Base-by-base conservation (phyloP, 345 rosid species). In the Hibiscus tridactylites region DNA sequence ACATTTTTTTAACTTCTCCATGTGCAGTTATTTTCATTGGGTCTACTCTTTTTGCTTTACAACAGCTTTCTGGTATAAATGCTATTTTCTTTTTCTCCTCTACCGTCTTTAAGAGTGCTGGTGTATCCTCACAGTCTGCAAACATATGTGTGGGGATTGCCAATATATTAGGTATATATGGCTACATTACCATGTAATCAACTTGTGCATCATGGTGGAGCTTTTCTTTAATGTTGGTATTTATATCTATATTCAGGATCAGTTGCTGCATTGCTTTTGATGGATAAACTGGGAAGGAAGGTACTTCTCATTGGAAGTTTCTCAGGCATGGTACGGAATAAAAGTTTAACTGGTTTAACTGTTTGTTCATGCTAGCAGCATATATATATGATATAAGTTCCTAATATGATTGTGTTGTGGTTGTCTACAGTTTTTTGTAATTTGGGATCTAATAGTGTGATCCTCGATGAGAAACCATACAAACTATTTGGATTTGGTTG, bases 1-100 rank as follows among this genome's bases (percentile, higher is more conserved):
- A 53, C 77, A 37, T 42, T 54, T 61, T 61, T 73, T 76, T 76
- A 71, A 81, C 70, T 81, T 79, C 79, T 80, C 75, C 53, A 63
- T 86, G 80, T 86, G 97, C 98, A 94, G 98, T 94, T 90, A 79
- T 94, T 88, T 94, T 83, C 88, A 84, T 87, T 85, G 97, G 97
- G 75, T 87, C 93, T 83, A 63, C 85, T 79, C 93, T 94, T 84
- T 91, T 85, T 86, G 96, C 89, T 83, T 85, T 94, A 81, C 98
- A 94, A 85, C 97, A 94, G 85, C 86, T 94, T 74, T 94, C 97
- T 56, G 96, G 98, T 73, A 91, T 90, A 86, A 94, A 94, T 78
- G 93, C 96, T 64, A 87, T 94, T 69, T 94, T 94, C 88, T 91
- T 88, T 84, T 91, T 91, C 86, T 94, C 97, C 69, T 91, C 98